phyloP scores from a whole-genome alignment of 345 rosid genomes.

The Nasturtium officinale region DNA sequence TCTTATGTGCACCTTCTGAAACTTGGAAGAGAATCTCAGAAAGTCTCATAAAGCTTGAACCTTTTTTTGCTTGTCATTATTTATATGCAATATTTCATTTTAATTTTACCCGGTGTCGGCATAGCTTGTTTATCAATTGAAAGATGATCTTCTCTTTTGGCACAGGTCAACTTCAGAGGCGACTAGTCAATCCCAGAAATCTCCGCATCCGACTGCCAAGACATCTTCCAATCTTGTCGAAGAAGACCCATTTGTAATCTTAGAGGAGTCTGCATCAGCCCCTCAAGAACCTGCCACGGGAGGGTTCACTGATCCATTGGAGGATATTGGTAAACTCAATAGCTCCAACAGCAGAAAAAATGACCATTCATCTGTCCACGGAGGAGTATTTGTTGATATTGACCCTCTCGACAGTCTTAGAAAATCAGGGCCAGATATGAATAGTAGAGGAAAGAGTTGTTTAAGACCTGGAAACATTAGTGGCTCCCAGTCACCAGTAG shows the following conservation, averaged over 20 bases:
- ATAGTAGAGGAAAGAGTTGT: slow-evolving; percentile 57
- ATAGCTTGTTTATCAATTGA: slow-evolving; percentile 14
- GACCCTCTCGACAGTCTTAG: slow-evolving; percentile 70
- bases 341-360: slow-evolving; percentile 49
- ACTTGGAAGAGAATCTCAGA: neutral
- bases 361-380: slow-evolving; percentile 47
- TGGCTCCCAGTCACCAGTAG: slow-evolving; percentile 48
- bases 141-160: slow-evolving; percentile 21
- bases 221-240: slow-evolving; percentile 50
- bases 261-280: slow-evolving; percentile 55
- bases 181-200: slow-evolving; percentile 44
- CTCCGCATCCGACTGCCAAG: slow-evolving; percentile 48
- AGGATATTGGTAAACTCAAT: slow-evolving; percentile 52
- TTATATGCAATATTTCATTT: neutral
- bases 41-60: neutral
- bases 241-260: slow-evolving; percentile 60
- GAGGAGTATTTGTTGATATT: slow-evolving; percentile 61
- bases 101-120: neutral
- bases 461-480: slow-evolving; percentile 49
- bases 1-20: neutral
- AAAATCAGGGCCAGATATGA: slow-evolving; percentile 55
- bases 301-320: slow-evolving; percentile 52
- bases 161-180: slow-evolving; percentile 55
- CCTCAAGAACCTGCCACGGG: slow-evolving; percentile 46
- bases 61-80: neutral